These are phyloP conservation scores for Astrephomene gubernaculifera DNA, from an alignment of 139 green algal genomes.

Conservation along the genomic window DNA sequence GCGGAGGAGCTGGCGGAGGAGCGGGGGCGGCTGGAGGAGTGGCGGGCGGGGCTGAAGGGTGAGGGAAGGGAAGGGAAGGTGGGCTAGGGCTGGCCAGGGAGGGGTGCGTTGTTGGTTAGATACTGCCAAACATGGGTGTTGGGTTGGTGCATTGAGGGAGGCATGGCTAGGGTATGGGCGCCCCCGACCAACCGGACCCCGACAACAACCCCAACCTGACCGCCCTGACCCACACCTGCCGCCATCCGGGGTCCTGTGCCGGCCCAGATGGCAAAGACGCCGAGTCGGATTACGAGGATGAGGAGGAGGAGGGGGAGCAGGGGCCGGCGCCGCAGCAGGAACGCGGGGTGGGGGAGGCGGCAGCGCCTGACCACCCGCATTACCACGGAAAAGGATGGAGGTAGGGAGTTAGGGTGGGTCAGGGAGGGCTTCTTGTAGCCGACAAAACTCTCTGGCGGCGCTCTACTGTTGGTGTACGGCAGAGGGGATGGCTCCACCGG, in stretches of 20 bases:
- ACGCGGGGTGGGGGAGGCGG: neutral
- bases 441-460: no score
- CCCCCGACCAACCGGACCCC: no score
- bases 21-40: conserved; percentile 50
- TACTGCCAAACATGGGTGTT: no score
- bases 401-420: neutral
- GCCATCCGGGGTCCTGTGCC: neutral
- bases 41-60: conserved; percentile 34
- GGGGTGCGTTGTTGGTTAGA: no score
- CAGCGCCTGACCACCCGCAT: conserved; percentile 63
- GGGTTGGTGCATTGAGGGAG: no score
- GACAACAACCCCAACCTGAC: no score
- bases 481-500: no score
- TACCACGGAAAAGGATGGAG: conserved; percentile 66
- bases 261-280: conserved; percentile 13
- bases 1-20: conserved; percentile 63
- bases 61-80: neutral
- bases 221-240: neutral
- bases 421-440: no score
- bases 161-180: no score
- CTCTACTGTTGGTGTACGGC: no score
- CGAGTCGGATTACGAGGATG: conserved; percentile 69
- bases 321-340: neutral
- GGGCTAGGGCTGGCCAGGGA: neutral
- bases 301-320: conserved; percentile 26